Conservation (phyloP, 495 filamentous ascomycete species). For the Aspergillus olivimuriae region DNA sequence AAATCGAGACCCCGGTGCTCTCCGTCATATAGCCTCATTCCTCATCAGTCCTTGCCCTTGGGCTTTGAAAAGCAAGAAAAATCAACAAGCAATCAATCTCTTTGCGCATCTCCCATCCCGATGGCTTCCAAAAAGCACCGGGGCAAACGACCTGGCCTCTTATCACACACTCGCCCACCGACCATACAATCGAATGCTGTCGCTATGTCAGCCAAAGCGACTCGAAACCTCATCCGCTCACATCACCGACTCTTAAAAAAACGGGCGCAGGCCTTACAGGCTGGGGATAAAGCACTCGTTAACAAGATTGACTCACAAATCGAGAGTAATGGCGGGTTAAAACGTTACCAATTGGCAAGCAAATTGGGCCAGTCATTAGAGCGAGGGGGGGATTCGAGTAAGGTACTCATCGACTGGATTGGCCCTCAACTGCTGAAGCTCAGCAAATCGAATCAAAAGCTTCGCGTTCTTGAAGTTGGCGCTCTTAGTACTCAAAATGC, state of each 20-base stretch:
- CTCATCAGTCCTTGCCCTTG: no score
- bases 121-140: slow-evolving; percentile 36
- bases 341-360: slow-evolving; percentile 84
- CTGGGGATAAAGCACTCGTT: slow-evolving; percentile 53
- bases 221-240: slow-evolving; percentile 71
- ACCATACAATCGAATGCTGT: slow-evolving; percentile 41
- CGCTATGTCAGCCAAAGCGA: slow-evolving; percentile 72
- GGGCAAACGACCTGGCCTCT: slow-evolving; percentile 38
- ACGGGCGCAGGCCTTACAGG: slow-evolving; percentile 56
- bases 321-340: slow-evolving; percentile 65
- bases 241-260: slow-evolving; percentile 82
- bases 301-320: slow-evolving; percentile 54
- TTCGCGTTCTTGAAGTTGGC: slow-evolving; percentile 81
- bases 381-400: slow-evolving; percentile 87
- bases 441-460: slow-evolving; percentile 21
- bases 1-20: no score
- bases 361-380: slow-evolving; percentile 75
- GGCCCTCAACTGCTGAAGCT: slow-evolving; percentile 31
- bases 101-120: no score
- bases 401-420: slow-evolving; percentile 82
- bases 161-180: slow-evolving; percentile 69
- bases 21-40: no score
- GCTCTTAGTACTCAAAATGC: slow-evolving; percentile 80
- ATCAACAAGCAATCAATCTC: no score
- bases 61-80: no score